Conservation (phyloP, 2,329 filamentous ascomycete species). For the Trichoderma sp. region DNA sequence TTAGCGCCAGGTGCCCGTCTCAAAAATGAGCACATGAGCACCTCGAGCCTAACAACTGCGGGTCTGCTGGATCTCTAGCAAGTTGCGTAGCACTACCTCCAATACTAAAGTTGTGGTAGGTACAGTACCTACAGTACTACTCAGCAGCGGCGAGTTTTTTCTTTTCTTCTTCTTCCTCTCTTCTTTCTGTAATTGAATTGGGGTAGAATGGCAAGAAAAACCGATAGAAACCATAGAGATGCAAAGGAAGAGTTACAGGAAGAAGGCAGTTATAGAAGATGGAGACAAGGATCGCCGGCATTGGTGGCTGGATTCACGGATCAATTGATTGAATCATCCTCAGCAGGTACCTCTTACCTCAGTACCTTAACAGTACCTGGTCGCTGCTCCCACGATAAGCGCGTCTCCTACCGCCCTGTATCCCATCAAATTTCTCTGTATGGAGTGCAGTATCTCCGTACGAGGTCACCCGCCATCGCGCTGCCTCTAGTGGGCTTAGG, state of each 20-base stretch:
- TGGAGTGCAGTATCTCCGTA: constrained; percentile 9
- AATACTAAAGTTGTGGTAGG: neutral
- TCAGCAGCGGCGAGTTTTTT: neutral
- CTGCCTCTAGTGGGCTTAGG: constrained; percentile 14
- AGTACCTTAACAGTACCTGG: neutral
- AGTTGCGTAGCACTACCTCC: neutral
- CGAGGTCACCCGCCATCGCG: constrained; percentile 16
- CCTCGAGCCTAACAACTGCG: constrained; percentile 41
- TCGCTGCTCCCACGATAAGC: constrained; percentile 1
- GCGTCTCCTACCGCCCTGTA: constrained; percentile 9
- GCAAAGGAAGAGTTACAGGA: neutral
- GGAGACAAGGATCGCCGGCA: neutral
- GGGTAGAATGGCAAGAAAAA: neutral
- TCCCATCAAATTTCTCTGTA: constrained; percentile 18
- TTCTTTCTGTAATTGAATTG: neutral
- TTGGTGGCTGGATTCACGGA: neutral
- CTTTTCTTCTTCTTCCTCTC: neutral
- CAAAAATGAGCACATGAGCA: constrained; percentile 50
- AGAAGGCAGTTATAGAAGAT: neutral
- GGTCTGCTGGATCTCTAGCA: constrained; percentile 29
- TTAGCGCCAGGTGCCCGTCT: constrained; percentile 45
- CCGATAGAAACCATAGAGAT: neutral
- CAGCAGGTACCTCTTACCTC: neutral
- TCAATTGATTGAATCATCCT: neutral
- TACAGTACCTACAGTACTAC: neutral